phyloP scores from a whole-genome alignment of 495 filamentous ascomycete genomes.

The Chaetomidium leptoderma region DNA sequence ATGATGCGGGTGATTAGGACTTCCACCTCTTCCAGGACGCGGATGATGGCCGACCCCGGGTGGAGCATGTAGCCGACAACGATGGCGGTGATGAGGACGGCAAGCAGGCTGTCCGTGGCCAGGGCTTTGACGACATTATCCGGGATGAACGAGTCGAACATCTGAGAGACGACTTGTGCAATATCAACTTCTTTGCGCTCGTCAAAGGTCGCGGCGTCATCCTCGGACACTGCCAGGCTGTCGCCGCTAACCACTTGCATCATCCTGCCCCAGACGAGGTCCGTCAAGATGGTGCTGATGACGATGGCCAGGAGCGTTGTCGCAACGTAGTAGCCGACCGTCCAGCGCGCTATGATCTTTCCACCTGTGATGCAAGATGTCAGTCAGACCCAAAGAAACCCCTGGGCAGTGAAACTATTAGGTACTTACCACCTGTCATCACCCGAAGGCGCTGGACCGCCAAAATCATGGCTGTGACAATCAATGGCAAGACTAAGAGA shows the following conservation, averaged over 20 bases:
- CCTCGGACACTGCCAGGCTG: slow-evolving; percentile 1
- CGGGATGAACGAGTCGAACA: slow-evolving; percentile 34
- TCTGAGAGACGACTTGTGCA: slow-evolving; percentile 27
- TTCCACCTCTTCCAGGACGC: slow-evolving; percentile 27
- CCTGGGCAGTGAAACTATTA: neutral
- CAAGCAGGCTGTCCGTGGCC: slow-evolving; percentile 29
- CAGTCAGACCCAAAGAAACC: neutral
- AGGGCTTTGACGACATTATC: slow-evolving; percentile 30
- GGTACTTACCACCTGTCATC: slow-evolving; percentile 22
- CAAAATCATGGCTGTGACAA: slow-evolving; percentile 32
- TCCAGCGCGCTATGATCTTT: slow-evolving; percentile 22
- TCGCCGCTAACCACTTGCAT: slow-evolving; percentile 16
- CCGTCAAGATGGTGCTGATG: slow-evolving; percentile 25
- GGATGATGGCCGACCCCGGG: slow-evolving; percentile 15
- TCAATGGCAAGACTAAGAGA: slow-evolving; percentile 29
- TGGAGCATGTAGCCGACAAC: slow-evolving; percentile 29
- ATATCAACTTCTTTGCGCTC: slow-evolving; percentile 19
- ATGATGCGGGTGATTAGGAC: slow-evolving; percentile 32
- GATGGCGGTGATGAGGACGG: slow-evolving; percentile 24
- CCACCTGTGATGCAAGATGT: slow-evolving; percentile 3
- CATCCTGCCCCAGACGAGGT: slow-evolving; percentile 27
- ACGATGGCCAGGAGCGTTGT: slow-evolving; percentile 34
- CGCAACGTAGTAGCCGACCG: slow-evolving; percentile 29
- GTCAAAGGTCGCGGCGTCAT: slow-evolving; percentile 15
- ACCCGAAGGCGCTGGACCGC: slow-evolving; percentile 26